Evolutionary conservation across 2,329 filamentous ascomycete genomes (phyloP), one percentile per base, ranked within the genome.

Genomic region (Berkeleyomyces basicola): DNA sequence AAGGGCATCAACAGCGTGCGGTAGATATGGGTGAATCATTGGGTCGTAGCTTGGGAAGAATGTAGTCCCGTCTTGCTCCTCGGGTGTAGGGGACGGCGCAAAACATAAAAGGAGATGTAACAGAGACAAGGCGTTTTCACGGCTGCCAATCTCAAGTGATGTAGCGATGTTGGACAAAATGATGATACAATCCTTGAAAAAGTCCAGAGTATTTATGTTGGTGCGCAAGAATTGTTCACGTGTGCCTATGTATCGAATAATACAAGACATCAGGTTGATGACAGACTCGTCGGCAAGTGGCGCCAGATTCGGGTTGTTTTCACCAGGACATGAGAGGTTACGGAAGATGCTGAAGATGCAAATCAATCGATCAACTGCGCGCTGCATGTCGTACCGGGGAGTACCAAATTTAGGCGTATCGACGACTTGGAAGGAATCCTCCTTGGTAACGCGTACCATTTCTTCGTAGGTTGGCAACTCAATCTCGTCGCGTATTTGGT

Each of bases 171-270:
- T 97, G 63, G 92, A 96, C 62, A 99, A 78, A 67, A 95, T 84
- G 14, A 90, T 86, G 64, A 97, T 83, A 39, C 90, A 78, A 72
- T 99, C 93, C 74, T 99, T 99, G 88, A 96, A 95, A 69, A 97
- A 92, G 72, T 99, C 93, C 67, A 96, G 77, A 0, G 88, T 93
- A 73, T 96, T 96, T 69, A 82, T 79, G 67, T 93, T 82, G 3
- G 85, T 89, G 46, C 90, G 84, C 49, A 97, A 76, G 39, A 97
- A 80, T 79, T 92, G 88, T 68, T 90, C 90, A 11, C 90, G 86
- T 3, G 91, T 96, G 39, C 92, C 93, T 11, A 97, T 79, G 67
- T 93, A 88, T 65, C 90, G 81, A 66, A 97, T 90, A 3, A 91
- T 82, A 55, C 85, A 85, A 64, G 89, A 90, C 7, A 96, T 76